A percentile compares a stretch with the other conserved stretches of the same genome.
Evolutionary conservation across 2,329 filamentous ascomycete genomes (phyloP).

Genomic region (Neofusicoccum sp.): DNA sequence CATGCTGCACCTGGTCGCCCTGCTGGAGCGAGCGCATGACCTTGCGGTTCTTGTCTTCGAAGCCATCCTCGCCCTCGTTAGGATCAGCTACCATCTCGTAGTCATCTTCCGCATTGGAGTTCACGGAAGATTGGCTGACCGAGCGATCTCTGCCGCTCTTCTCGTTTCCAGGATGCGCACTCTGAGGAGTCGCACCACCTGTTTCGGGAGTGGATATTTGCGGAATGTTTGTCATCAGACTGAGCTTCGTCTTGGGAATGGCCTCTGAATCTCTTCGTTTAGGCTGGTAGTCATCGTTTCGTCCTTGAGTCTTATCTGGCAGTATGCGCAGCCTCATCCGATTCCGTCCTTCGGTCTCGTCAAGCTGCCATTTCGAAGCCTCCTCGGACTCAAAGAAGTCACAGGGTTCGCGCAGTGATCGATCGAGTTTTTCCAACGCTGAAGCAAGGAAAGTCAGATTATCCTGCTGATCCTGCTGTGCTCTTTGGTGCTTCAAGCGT

Average conservation of each 20-base stretch:
- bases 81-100: constrained; percentile 96
- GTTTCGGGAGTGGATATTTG: constrained; percentile 22
- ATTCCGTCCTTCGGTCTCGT: constrained; percentile 92
- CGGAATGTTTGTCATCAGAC: constrained; percentile 46
- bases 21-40: constrained; percentile 91
- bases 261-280: constrained; percentile 69
- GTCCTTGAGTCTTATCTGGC: constrained; percentile 65
- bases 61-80: constrained; percentile 77
- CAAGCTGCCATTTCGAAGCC: constrained; percentile 79
- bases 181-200: constrained; percentile 26
- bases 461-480: constrained; percentile 90
- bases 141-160: constrained; percentile 35
- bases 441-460: constrained; percentile 75
- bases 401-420: constrained; percentile 74
- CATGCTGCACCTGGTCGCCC: constrained; percentile 86
- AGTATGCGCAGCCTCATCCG: constrained; percentile 88
- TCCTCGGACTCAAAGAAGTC: constrained; percentile 71
- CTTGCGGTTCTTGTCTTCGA: constrained; percentile 97
- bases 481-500: constrained; percentile 84
- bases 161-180: constrained; percentile 23
- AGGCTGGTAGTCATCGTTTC: constrained; percentile 75
- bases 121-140: constrained; percentile 42
- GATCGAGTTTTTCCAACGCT: constrained; percentile 74
- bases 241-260: constrained; percentile 44
- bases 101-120: constrained; percentile 70